Conservation (phyloP, 2,329 filamentous ascomycete genomes). For the Fusarium foetens region DNA sequence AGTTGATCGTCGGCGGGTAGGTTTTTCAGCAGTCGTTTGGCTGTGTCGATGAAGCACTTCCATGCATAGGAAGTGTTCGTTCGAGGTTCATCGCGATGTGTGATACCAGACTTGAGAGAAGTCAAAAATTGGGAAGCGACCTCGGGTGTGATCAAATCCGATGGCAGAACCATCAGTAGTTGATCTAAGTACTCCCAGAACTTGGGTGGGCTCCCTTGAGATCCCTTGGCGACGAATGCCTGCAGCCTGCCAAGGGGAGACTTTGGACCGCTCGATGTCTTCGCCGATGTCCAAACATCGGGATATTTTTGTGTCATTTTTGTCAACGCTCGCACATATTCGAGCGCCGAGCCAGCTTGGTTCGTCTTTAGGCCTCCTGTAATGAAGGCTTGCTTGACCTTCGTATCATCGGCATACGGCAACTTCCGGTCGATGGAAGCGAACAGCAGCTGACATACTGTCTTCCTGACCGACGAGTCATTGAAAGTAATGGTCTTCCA, state of each 20-base stretch:
- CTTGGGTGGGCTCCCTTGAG: constrained; percentile 75
- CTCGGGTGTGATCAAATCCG: constrained; percentile 55
- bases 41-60: constrained; percentile 76
- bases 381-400: constrained; percentile 70
- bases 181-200: constrained; percentile 78
- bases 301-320: constrained; percentile 72
- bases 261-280: constrained; percentile 58
- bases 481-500: constrained; percentile 74
- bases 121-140: constrained; percentile 70
- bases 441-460: constrained; percentile 62
- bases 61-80: constrained; percentile 76
- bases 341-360: constrained; percentile 78
- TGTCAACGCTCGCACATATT: constrained; percentile 74
- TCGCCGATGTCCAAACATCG: constrained; percentile 75
- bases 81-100: constrained; percentile 77
- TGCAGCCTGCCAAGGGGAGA: constrained; percentile 67
- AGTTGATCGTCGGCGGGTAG: constrained; percentile 59
- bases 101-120: constrained; percentile 76
- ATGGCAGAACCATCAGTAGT: constrained; percentile 70
- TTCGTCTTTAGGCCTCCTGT: constrained; percentile 76
- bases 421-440: constrained; percentile 60
- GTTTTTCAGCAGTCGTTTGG: constrained; percentile 62
- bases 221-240: constrained; percentile 83
- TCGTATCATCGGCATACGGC: constrained; percentile 60
- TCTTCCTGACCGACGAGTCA: constrained; percentile 63